Base-by-base conservation (phyloP, 192 early-diverging fungal species). In the Coemansia sp. region DNA sequence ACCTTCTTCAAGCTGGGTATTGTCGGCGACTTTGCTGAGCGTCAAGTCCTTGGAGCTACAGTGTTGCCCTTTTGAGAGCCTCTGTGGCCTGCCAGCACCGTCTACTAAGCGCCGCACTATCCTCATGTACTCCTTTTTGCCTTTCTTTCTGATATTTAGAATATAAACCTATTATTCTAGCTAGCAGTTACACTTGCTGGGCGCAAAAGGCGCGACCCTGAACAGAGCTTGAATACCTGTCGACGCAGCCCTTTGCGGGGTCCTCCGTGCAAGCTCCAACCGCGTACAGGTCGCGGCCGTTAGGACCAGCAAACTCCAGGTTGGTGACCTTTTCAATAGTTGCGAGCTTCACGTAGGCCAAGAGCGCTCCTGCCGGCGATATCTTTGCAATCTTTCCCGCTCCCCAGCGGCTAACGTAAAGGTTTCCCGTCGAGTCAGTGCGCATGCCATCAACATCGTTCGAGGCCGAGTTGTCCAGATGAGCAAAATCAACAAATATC, bases 391-490 rank as follows among this genome's bases (percentile, higher is more conserved):
- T 72, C 60, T 85, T 69, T 35, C 85, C 84, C 9, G 61, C 42
- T 21, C 83, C 83, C 53, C 83, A 81, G 37, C 85, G 76, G 16
- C 83, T 73, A 18, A 87, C 86, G 36, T 81, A 86, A 26, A 87
- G 82, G 50, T 86, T 87, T 3, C 86, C 86, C 16, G 39, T 10
- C n/a, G 35, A 65, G 34, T 86, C 86, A 11, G 70, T 51, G 40
- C 86, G 79, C 76, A 87, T 87, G 33, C 86, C 86, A 40, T 87
- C 86, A 37, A 87, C 66, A 46, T 87, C 86, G 33, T 59, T 68
- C 14, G 67, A 48, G 11, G 46, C 77, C 20, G 84, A 67, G 53
- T 59, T 46, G 55, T 86, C 85, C 7, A 86, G 62, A 40, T 63
- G 42, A 21, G 28, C 69, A 69, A 86, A 86, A 59, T 86, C 82